Conservation (phyloP, 192 early-diverging fungal species). For the Phlyctochytrium arcticum region DNA sequence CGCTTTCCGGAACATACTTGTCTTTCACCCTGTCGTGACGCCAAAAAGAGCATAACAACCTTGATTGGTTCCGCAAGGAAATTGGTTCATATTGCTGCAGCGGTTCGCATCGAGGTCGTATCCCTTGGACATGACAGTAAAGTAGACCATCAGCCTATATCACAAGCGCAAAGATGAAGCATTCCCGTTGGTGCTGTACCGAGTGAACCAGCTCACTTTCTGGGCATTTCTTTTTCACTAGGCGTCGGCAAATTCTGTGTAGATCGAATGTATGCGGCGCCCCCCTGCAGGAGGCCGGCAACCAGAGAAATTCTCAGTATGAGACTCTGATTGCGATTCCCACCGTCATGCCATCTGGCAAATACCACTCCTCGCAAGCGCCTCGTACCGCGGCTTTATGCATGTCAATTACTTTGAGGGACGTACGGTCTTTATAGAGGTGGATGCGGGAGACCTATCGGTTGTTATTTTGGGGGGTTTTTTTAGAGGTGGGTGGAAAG, state of each 20-base stretch:
- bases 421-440: neutral
- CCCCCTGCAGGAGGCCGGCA: neutral
- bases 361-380: conserved; percentile 1
- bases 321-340: too few species aligned
- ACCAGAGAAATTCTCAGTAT: neutral
- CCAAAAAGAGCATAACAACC: neutral
- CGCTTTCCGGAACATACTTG: neutral
- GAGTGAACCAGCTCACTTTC: neutral
- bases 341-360: conserved; percentile 1
- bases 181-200: neutral
- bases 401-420: conserved; percentile 4
- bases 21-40: neutral
- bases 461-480: neutral
- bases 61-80: neutral
- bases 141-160: neutral
- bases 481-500: too few species aligned
- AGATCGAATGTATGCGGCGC: neutral
- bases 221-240: neutral
- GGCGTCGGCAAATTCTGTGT: neutral
- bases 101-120: neutral
- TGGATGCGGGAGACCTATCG: neutral
- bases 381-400: neutral
- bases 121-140: neutral
- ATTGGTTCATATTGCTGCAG: neutral
- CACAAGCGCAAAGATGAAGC: neutral